Percentiles rank a stretch among this genome's conserved stretches.
phyloP scores from a whole-genome alignment of 2,329 filamentous ascomycete genomes.

The Aspergillus sp. region DNA sequence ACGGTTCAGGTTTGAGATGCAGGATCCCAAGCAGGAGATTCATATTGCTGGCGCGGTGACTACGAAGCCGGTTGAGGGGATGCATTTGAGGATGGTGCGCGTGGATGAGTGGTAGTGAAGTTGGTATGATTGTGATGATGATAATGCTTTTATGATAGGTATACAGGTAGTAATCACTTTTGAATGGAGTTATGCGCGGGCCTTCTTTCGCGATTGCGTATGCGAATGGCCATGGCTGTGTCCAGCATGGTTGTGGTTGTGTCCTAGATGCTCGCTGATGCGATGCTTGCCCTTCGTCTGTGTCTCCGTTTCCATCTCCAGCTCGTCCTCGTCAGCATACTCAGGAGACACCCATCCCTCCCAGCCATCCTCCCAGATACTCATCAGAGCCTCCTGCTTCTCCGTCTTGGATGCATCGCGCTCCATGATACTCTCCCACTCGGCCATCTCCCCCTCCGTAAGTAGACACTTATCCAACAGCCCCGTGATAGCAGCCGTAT shows the following conservation, averaged over 20 bases:
- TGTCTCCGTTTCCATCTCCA: slow-evolving; percentile 7
- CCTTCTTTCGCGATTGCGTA: neutral
- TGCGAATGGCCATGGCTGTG: slow-evolving; percentile 11
- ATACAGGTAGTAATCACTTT: neutral
- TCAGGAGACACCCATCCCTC: slow-evolving; percentile 51
- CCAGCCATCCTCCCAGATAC: slow-evolving; percentile 59
- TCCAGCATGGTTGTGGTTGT: slow-evolving; percentile 15
- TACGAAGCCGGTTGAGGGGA: slow-evolving; percentile 39
- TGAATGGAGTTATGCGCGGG: neutral
- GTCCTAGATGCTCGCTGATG: slow-evolving; percentile 28
- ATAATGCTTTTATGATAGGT: neutral
- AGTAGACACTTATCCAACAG: slow-evolving; percentile 62
- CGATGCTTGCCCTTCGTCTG: slow-evolving; percentile 21
- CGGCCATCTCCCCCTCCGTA: slow-evolving; percentile 56
- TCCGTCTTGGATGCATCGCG: slow-evolving; percentile 34
- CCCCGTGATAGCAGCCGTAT: slow-evolving; percentile 50
- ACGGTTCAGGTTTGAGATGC: slow-evolving; percentile 34
- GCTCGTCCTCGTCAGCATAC: slow-evolving; percentile 20
- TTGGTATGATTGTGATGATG: neutral
- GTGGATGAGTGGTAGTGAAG: slow-evolving; percentile 30
- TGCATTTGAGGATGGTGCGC: slow-evolving; percentile 33
- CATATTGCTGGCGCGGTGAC: slow-evolving; percentile 37
- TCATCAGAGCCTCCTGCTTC: slow-evolving; percentile 47
- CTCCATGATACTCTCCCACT: slow-evolving; percentile 55
- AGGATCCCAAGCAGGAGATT: slow-evolving; percentile 35